Evolutionary conservation across 2,329 filamentous ascomycete genomes (phyloP).

Genomic region (Colletotrichum plurivorum): DNA sequence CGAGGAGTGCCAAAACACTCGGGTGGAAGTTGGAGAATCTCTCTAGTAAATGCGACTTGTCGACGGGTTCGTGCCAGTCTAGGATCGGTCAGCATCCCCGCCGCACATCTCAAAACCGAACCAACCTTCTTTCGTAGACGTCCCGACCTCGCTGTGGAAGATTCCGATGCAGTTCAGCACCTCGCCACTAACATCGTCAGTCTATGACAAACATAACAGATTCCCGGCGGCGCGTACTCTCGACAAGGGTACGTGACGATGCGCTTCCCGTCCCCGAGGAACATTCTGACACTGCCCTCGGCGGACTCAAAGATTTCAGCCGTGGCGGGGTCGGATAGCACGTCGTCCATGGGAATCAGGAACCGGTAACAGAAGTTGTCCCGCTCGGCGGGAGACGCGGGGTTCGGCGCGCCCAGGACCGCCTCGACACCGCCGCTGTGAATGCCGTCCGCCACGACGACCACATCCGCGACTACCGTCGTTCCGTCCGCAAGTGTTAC

Average conservation of each 20-base stretch:
- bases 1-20: slow-evolving; percentile 45
- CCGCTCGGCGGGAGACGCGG: slow-evolving; percentile 45
- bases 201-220: neutral
- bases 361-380: slow-evolving; percentile 55
- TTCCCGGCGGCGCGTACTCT: slow-evolving; percentile 40
- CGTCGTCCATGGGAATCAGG: slow-evolving; percentile 51
- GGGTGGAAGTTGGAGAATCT: slow-evolving; percentile 48
- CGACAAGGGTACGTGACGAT: slow-evolving; percentile 53
- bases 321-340: slow-evolving; percentile 46
- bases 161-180: slow-evolving; percentile 54
- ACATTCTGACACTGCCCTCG: slow-evolving; percentile 37
- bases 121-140: slow-evolving; percentile 26
- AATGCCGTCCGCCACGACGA: slow-evolving; percentile 62
- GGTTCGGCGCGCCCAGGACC: slow-evolving; percentile 48
- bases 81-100: neutral
- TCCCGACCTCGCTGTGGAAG: slow-evolving; percentile 46
- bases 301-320: slow-evolving; percentile 36
- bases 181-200: slow-evolving; percentile 44
- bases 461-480: slow-evolving; percentile 51
- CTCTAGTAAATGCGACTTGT: slow-evolving; percentile 47
- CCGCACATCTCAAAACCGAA: neutral
- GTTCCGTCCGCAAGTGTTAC: slow-evolving; percentile 49
- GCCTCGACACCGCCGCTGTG: slow-evolving; percentile 51
- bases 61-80: slow-evolving; percentile 43
- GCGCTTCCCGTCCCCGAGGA: slow-evolving; percentile 41